Base-by-base conservation (phyloP, 768 basidiomycete genomes). In the Leccinellum luteum region DNA sequence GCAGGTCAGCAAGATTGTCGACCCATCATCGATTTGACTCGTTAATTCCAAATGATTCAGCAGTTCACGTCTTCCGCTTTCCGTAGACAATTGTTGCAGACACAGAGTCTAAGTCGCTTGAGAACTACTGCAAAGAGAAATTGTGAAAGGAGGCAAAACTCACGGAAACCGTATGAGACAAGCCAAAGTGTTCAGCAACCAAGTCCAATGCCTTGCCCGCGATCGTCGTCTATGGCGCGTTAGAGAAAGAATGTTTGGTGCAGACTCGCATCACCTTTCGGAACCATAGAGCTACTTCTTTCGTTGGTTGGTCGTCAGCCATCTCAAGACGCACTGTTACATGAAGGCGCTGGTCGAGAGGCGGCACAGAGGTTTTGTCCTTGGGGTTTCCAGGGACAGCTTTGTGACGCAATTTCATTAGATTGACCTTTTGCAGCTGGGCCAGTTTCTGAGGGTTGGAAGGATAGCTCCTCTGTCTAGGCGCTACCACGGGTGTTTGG, bases 321-420 rank as follows among this genome's bases (percentile, higher is more conserved):
- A 62, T 60, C 6, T 72, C 66, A 3, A 61, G 60, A 19, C 64
- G 65, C 6, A 85, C 80, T 38, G 74, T 81, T 32, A 90, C 63
- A 67, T 88, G 81, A 43, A 88, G 61, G 23, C 89, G 81, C 56
- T 89, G 78, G 23, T 82, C 79, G 45, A 82, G 64, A 14, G 83
- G 73, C 1, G 83, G 69, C 15, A 74, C 71, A 12, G 76, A 74
- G 2, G 71, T 52, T 52, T 74, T 80, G 65, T 87, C 84, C 63
- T 79, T 84, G 19, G 81, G 77, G 63, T 92, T 85, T 8, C 76
- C 83, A 3, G 89, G 82, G 43, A 74, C 63, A 12, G 92, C 92
- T 38, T 76, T 78, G 66, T 88, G 89, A 54, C 85, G 84, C 79
- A 93, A 81, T 66, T 84, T 89, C 81, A 92, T 89, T 6, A 86